These are phyloP conservation scores for Diplocarpon mali DNA, from an alignment of 2,329 filamentous ascomycete genomes.

Conservation along the genomic window DNA sequence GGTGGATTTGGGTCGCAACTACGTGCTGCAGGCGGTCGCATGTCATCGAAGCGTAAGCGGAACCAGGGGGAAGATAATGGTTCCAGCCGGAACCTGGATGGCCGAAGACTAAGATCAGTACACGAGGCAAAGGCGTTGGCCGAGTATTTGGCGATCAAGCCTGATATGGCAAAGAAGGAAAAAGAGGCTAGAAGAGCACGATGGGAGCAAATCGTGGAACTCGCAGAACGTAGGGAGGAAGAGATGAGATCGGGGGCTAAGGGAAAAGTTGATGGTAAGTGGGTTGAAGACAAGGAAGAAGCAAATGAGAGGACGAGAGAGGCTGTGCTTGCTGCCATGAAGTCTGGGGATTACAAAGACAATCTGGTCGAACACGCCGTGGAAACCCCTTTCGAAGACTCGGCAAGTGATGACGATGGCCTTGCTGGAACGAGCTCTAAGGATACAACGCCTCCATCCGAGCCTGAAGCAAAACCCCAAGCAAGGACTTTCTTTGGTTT, in stretches of 20 bases:
- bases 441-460: conserved; percentile 39
- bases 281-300: conserved; percentile 92
- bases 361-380: conserved; percentile 36
- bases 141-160: conserved; percentile 89
- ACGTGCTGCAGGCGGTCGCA: conserved; percentile 90
- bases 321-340: conserved; percentile 61
- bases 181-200: conserved; percentile 74
- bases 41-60: conserved; percentile 85
- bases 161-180: conserved; percentile 92
- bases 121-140: conserved; percentile 92
- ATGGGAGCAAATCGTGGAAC: conserved; percentile 81
- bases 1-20: conserved; percentile 97
- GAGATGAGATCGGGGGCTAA: conserved; percentile 67
- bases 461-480: conserved; percentile 28
- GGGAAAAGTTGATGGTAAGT: conserved; percentile 72
- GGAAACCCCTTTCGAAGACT: conserved; percentile 31
- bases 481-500: conserved; percentile 58
- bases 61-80: conserved; percentile 74
- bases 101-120: conserved; percentile 78
- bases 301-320: conserved; percentile 72
- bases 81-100: conserved; percentile 88
- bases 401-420: conserved; percentile 26
- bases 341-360: conserved; percentile 50
- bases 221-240: conserved; percentile 71
- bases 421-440: conserved; percentile 24